Conservation (phyloP, 2,329 filamentous ascomycete species). For the Colletotrichum sp. region DNA sequence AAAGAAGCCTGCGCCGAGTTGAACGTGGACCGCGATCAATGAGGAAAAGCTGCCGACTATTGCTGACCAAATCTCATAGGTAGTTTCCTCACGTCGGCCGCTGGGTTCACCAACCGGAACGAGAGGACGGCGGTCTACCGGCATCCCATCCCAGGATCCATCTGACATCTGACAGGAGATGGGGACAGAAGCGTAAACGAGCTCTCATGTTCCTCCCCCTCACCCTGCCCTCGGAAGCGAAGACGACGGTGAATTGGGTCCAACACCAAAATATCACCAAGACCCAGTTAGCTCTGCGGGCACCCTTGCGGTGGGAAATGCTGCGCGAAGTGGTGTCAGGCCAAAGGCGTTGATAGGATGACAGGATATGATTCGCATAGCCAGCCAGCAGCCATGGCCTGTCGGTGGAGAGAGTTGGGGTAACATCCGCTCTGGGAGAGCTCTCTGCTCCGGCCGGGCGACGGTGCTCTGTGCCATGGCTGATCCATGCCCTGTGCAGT, state of each 20-base stretch:
- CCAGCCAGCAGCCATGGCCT: neutral
- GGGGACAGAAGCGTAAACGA: neutral
- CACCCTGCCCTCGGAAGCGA: neutral
- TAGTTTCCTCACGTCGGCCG: neutral
- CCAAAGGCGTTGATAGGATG: neutral
- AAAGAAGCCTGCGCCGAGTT: neutral
- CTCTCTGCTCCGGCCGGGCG: neutral
- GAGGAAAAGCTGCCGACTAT: neutral
- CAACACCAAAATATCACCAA: conserved; percentile 1
- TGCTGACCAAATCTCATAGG: neutral
- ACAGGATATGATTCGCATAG: conserved; percentile 1
- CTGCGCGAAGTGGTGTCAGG: neutral
- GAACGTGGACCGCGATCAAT: neutral
- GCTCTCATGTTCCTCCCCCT: neutral
- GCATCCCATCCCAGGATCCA: neutral
- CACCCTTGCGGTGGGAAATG: neutral
- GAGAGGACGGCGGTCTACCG: neutral
- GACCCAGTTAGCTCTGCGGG: neutral
- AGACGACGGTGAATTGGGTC: neutral
- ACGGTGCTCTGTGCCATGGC: neutral
- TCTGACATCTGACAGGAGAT: conserved; percentile 5
- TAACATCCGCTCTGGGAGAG: neutral
- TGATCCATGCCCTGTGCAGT: neutral
- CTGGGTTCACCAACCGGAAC: neutral
- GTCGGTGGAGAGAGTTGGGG: neutral